These are phyloP conservation scores for Juglanconis oblonga DNA, from an alignment of 2,329 filamentous ascomycete species.

Conservation along the genomic window DNA sequence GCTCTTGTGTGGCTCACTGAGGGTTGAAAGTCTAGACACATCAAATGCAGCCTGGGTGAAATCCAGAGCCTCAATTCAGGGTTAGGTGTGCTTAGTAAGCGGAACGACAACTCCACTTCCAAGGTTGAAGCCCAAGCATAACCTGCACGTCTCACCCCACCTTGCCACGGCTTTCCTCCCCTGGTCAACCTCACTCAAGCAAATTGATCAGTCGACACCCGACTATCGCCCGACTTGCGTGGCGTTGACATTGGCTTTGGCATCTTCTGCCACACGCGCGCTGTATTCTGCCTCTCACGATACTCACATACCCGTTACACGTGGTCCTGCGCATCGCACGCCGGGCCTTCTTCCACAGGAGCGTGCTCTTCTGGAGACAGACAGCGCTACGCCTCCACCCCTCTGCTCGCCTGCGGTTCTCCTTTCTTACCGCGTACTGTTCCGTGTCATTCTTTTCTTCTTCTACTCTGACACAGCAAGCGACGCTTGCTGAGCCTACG, in stretches of 20 bases:
- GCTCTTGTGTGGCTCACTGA: too few relatives aligned
- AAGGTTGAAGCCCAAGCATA: slow-evolving; percentile 5
- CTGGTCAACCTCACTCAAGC: slow-evolving; percentile 4
- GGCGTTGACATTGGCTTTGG: slow-evolving; percentile 2
- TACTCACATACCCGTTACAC: background rate
- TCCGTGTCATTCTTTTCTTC: slow-evolving; percentile 23
- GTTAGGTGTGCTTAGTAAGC: slow-evolving; percentile 17
- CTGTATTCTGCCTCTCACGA: slow-evolving; percentile 3
- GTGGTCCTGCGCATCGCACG: background rate
- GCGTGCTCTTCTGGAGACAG: slow-evolving; percentile 2
- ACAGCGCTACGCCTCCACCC: background rate
- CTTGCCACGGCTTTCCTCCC: background rate
- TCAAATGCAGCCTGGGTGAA: too few relatives aligned
- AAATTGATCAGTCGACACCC: slow-evolving; percentile 3
- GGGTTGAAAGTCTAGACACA: too few relatives aligned
- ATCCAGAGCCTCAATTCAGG: background rate
- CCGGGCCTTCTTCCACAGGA: slow-evolving; percentile 3
- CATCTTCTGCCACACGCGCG: background rate
- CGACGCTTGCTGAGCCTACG: slow-evolving; percentile 9
- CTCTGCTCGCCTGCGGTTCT: background rate
- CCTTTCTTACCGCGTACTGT: slow-evolving; percentile 4
- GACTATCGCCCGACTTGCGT: slow-evolving; percentile 14
- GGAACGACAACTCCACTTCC: background rate
- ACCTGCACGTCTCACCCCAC: slow-evolving; percentile 13
- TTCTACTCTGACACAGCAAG: slow-evolving; percentile 21